Evolutionary conservation across 148 eudicot species (phyloP), one percentile per base, ranked within the genome.

Genomic region (Agrostemma githago): DNA sequence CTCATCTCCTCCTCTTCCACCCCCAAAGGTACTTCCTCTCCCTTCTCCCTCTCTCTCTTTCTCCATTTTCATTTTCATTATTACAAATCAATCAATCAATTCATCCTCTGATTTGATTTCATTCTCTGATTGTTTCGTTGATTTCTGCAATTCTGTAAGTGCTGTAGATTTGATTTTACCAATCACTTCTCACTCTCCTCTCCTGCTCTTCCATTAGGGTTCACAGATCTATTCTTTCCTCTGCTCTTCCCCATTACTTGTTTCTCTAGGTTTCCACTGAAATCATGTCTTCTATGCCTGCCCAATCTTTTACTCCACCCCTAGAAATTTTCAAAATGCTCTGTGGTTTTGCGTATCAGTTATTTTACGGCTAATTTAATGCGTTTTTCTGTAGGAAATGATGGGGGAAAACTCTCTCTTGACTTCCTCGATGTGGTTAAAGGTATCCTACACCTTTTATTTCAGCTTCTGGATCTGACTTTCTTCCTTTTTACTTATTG

Each of bases 341-440:
- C 34, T 26, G 34, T 26, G 34, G 34, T 26, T 26, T 26, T 26
- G 34, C 34, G 34, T 26, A 26, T 26, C 34, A 26, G 34, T 26
- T 26, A 26, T 26, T 26, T 26, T 26, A 26, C 60, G 63, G 54
- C 72, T 79, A 14, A 68, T 17, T 26, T 26, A 26, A 26, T 26
- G 34, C 34, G 34, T 26, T 26, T 26, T 26, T 68, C 75, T 11
- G 79, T 79, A 77, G 95, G 84, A 54, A 88, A 77, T 87, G 93
- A 81, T 70, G 90, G 84, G 37, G 89, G 82, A 72, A 91, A 87
- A 79, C 62, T 74, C 4, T 41, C 76, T 57, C 77, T 79, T 61
- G 90, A 88, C 43, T 79, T 81, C 57, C 86, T 85, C 70, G 98
- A 93, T 72, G 96, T 87, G 44, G 76, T 85, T 58, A 94, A 91